Conservation (phyloP, 2,329 filamentous ascomycete genomes). For the Fusarium compactum region DNA sequence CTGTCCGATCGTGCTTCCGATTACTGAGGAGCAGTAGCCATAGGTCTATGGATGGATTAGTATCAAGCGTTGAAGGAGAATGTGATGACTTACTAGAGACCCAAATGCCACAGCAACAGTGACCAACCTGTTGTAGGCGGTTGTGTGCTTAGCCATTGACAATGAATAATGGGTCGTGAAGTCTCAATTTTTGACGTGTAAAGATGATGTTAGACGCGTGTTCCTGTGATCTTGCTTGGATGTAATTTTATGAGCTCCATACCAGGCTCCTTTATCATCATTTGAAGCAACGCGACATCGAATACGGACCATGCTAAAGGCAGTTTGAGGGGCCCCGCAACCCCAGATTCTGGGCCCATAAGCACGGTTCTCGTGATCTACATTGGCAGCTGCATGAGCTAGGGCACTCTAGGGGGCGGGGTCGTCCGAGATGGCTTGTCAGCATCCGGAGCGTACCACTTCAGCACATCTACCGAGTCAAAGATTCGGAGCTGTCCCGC, state of each 20-base stretch:
- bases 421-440: neutral
- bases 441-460: neutral
- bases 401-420: neutral
- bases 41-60: constrained; percentile 55
- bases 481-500: neutral
- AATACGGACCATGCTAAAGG: neutral
- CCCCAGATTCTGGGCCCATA: neutral
- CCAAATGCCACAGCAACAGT: constrained; percentile 51
- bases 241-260: neutral
- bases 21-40: constrained; percentile 63
- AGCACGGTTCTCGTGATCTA: neutral
- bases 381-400: neutral
- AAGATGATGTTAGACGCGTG: neutral
- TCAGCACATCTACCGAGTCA: neutral
- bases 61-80: accelerated
- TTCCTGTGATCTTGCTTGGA: neutral
- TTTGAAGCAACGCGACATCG: neutral
- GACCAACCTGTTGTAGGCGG: constrained; percentile 50
- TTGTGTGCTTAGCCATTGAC: constrained; percentile 38
- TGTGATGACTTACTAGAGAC: constrained; percentile 39
- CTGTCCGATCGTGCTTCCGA: constrained; percentile 64
- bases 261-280: neutral
- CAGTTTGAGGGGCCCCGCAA: neutral
- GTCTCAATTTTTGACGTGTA: neutral
- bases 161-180: accelerated